Evolutionary conservation across 495 filamentous ascomycete genomes (phyloP).

Genomic region (Tuber microsphaerosporum): DNA sequence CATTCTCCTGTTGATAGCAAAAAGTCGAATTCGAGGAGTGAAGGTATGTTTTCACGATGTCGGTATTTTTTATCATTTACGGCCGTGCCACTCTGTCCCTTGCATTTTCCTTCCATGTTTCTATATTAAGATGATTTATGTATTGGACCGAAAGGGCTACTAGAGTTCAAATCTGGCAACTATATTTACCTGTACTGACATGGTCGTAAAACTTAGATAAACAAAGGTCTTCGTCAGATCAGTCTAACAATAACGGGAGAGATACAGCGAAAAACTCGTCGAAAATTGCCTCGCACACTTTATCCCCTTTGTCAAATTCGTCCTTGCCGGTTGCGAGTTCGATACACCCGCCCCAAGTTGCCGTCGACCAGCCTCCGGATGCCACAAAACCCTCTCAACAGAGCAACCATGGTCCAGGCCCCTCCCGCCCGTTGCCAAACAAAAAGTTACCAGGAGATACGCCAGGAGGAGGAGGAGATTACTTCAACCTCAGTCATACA

Average conservation of each 20-base stretch:
- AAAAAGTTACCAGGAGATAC: slow-evolving; percentile 31
- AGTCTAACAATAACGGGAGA: slow-evolving; percentile 1
- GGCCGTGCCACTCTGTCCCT: background rate
- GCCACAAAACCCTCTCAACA: slow-evolving; percentile 22
- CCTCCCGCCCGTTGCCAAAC: slow-evolving; percentile 25
- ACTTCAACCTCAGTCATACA: slow-evolving; percentile 36
- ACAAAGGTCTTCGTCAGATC: background rate
- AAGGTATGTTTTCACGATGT: slow-evolving; percentile 34
- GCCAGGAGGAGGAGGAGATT: slow-evolving; percentile 27
- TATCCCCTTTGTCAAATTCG: slow-evolving; percentile 18
- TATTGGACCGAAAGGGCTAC: background rate
- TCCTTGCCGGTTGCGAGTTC: slow-evolving; percentile 13
- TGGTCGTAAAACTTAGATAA: slow-evolving; percentile 1
- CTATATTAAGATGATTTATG: slow-evolving; percentile 1
- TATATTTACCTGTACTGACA: background rate
- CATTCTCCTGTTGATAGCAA: slow-evolving; percentile 39
- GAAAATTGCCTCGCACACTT: slow-evolving; percentile 28
- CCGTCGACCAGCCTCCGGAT: slow-evolving; percentile 33
- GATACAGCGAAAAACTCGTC: slow-evolving; percentile 12
- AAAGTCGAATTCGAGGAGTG: slow-evolving; percentile 29
- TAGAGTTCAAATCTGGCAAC: background rate
- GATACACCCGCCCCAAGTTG: slow-evolving; percentile 33
- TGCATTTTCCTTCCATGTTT: background rate
- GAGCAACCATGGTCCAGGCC: slow-evolving; percentile 30
- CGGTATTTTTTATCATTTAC: slow-evolving; percentile 12